Evolutionary conservation across 176 grass and related monocot genomes (phyloP).

Genomic region (Bromus sterilis): DNA sequence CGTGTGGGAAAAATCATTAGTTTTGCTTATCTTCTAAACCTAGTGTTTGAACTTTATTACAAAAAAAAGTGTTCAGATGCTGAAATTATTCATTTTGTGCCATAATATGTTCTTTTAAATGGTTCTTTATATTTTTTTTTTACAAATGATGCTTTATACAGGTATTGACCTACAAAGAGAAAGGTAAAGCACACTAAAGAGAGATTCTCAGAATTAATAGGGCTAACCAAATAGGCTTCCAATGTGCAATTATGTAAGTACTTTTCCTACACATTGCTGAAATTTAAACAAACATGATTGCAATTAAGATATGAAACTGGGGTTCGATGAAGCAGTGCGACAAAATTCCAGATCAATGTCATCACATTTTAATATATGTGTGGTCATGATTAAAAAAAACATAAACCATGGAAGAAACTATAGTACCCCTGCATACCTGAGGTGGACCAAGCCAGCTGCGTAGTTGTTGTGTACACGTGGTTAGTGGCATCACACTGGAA

Average conservation of each 20-base stretch:
- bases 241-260: not conserved
- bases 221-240: not conserved
- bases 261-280: not conserved
- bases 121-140: too few species aligned
- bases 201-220: not conserved
- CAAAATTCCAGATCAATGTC: not conserved
- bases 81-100: too few species aligned
- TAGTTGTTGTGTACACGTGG: constrained; percentile 12
- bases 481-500: not conserved
- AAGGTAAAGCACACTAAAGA: not conserved
- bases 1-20: too few species aligned
- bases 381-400: not conserved
- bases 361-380: not conserved
- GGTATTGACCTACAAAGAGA: not conserved
- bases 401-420: not conserved
- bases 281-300: not conserved
- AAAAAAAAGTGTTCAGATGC: too few species aligned
- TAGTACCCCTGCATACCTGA: not conserved
- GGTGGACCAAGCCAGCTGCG: not conserved
- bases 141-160: too few species aligned
- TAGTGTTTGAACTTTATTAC: too few species aligned
- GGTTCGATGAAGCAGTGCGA: not conserved
- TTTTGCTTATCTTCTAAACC: too few species aligned
- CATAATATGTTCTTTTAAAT: too few species aligned
- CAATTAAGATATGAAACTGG: not conserved